These are phyloP conservation scores for Kalanchoe fedtschenkoi DNA, from an alignment of 164 flowering plant species.

Conservation along the genomic window DNA sequence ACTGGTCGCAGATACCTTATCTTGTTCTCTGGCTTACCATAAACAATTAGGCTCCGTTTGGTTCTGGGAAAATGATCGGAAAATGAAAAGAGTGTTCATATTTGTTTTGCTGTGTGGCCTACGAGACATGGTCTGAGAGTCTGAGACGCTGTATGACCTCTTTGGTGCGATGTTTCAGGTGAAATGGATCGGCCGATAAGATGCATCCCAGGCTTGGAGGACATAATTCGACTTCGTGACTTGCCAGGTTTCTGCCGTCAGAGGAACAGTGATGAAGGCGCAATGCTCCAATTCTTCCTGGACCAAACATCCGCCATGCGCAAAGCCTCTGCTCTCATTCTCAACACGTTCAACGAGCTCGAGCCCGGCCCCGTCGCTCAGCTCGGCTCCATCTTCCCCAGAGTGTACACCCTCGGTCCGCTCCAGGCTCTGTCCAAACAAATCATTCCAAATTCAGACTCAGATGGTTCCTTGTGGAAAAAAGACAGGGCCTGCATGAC, in stretches of 20 bases:
- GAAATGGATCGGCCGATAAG: constrained; percentile 15
- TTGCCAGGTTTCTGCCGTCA: constrained; percentile 15
- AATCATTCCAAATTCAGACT: background rate
- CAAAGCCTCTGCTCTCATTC: constrained; percentile 17
- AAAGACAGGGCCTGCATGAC: constrained; percentile 18
- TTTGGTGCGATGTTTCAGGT: background rate
- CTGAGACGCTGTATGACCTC: too few relatives aligned
- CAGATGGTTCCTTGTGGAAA: constrained; percentile 6
- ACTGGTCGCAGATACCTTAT: too few relatives aligned
- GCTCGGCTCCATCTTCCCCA: constrained; percentile 13
- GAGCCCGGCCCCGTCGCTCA: constrained; percentile 12
- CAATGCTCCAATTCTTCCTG: constrained; percentile 9
- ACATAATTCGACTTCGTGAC: constrained; percentile 15
- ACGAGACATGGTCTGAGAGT: too few relatives aligned
- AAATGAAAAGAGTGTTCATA: too few relatives aligned
- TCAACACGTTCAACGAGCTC: constrained; percentile 22
- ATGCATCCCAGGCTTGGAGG: constrained; percentile 17
- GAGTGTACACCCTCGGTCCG: constrained; percentile 23
- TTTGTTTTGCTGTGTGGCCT: too few relatives aligned
- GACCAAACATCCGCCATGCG: constrained; percentile 11
- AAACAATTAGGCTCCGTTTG: too few relatives aligned
- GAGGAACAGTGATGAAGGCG: background rate
- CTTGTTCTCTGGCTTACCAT: too few relatives aligned
- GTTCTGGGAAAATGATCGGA: too few relatives aligned
- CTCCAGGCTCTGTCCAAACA: constrained; percentile 7